These are phyloP conservation scores for Candida coquimbonensis DNA, from an alignment of 805 yeast species.

Conservation along the genomic window DNA sequence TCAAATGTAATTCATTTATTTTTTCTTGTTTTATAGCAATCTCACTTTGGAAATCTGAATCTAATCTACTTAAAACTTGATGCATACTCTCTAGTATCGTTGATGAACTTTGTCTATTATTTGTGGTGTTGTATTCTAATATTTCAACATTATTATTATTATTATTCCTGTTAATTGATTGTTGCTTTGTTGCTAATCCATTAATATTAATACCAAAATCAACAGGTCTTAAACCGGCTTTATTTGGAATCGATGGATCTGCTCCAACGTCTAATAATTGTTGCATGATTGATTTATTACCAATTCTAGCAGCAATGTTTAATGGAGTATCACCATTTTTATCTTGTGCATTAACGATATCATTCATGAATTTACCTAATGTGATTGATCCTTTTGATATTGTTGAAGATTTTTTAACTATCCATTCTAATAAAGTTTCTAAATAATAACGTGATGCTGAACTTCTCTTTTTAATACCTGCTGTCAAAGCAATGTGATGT, in stretches of 20 bases:
- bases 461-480: slow-evolving; percentile 68
- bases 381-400: slow-evolving; percentile 40
- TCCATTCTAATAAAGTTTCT: slow-evolving; percentile 70
- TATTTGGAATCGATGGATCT: slow-evolving; percentile 68
- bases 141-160: slow-evolving; percentile 6
- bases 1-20: slow-evolving; percentile 46
- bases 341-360: slow-evolving; percentile 83
- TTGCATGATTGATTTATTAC: slow-evolving; percentile 72
- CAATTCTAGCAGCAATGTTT: slow-evolving; percentile 86
- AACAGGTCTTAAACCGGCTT: slow-evolving; percentile 76
- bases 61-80: slow-evolving; percentile 42
- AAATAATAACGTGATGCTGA: slow-evolving; percentile 69
- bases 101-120: slow-evolving; percentile 19
- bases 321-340: slow-evolving; percentile 91
- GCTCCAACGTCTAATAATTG: slow-evolving; percentile 86
- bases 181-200: slow-evolving; percentile 10
- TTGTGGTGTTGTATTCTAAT: slow-evolving; percentile 3
- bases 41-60: slow-evolving; percentile 54
- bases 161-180: neutral
- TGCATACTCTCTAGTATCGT: slow-evolving; percentile 46
- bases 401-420: slow-evolving; percentile 47
- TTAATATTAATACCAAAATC: slow-evolving; percentile 71
- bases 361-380: slow-evolving; percentile 52
- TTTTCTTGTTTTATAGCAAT: slow-evolving; percentile 43
- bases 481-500: slow-evolving; percentile 79